Evolutionary conservation across 176 grass and related monocot genomes (phyloP).

Genomic region (Bonia amplexicaulis): DNA sequence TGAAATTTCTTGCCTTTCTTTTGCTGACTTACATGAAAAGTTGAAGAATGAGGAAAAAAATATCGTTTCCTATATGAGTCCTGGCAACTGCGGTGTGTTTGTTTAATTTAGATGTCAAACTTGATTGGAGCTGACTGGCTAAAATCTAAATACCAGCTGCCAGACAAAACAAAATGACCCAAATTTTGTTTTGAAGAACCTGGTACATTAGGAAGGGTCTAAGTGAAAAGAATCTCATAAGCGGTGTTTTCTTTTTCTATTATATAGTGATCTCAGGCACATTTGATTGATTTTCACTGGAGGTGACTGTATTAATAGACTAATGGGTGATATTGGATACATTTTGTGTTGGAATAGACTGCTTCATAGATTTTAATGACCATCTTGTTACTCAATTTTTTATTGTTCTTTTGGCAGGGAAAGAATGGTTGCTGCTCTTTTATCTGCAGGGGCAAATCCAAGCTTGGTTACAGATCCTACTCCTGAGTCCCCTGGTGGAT

Average conservation of each 20-base stretch:
- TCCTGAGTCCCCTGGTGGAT: constrained; percentile 50
- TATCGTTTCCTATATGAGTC: background rate
- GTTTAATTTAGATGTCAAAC: constrained; percentile 6
- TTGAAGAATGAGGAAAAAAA: background rate
- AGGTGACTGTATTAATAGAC: constrained; percentile 5
- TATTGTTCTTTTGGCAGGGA: constrained; percentile 51
- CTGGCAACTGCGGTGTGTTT: background rate
- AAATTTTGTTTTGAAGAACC: constrained; percentile 20
- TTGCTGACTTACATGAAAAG: background rate
- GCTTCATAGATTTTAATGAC: background rate
- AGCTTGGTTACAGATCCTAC: constrained; percentile 93
- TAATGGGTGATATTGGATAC: background rate
- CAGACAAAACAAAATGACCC: constrained; percentile 19
- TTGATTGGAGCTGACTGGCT: background rate
- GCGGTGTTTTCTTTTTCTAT: constrained; percentile 6
- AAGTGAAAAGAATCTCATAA: background rate
- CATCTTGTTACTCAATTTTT: constrained; percentile 11
- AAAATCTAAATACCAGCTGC: background rate
- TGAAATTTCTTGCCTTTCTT: constrained; percentile 21
- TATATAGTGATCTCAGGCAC: background rate
- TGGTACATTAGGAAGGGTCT: background rate
- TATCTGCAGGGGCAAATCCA: constrained; percentile 95
- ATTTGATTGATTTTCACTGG: background rate
- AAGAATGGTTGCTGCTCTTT: constrained; percentile 90
- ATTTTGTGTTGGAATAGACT: background rate